Percentiles rank a stretch among this genome's conserved stretches.
Evolutionary conservation across 371 early-diverging fungal genomes (phyloP).

Genomic region (Syncephalastrum monosporum): DNA sequence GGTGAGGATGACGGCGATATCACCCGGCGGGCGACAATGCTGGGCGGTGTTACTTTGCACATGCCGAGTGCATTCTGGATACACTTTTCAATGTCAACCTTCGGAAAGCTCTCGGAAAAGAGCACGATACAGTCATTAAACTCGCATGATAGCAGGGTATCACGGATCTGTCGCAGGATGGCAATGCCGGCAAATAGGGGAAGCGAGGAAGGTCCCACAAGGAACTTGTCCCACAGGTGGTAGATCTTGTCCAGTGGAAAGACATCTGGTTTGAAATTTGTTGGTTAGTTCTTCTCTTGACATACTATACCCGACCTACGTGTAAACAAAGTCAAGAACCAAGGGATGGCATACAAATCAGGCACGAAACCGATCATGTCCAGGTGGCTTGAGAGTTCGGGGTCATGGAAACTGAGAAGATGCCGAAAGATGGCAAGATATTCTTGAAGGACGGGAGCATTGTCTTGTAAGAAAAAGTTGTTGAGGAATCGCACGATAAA

Average conservation of each 20-base stretch:
- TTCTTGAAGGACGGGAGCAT: slow-evolving; percentile 64
- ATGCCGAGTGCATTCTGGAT: slow-evolving; percentile 64
- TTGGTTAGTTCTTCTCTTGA: neutral
- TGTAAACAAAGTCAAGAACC: slow-evolving; percentile 83
- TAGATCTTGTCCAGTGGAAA: slow-evolving; percentile 78
- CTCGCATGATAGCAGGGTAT: slow-evolving; percentile 54
- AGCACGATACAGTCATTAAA: slow-evolving; percentile 66
- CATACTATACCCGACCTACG: slow-evolving; percentile 47
- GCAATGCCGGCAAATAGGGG: slow-evolving; percentile 71
- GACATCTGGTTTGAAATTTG: slow-evolving; percentile 48
- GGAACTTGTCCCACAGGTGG: slow-evolving; percentile 76
- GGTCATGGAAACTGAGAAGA: slow-evolving; percentile 72
- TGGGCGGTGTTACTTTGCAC: slow-evolving; percentile 69
- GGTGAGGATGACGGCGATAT: slow-evolving; percentile 2
- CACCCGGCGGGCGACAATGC: slow-evolving; percentile 25
- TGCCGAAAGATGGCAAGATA: slow-evolving; percentile 66
- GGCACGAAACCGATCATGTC: slow-evolving; percentile 65
- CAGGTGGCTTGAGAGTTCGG: slow-evolving; percentile 69
- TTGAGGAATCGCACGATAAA: slow-evolving; percentile 68
- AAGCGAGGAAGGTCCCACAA: slow-evolving; percentile 65
- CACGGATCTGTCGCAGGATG: slow-evolving; percentile 67
- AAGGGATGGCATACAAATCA: slow-evolving; percentile 80
- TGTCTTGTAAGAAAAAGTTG: slow-evolving; percentile 73
- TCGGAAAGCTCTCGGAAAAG: slow-evolving; percentile 68
- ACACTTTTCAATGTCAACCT: slow-evolving; percentile 73